Conservation (phyloP, 169 alveolate genomes). For the Plasmodium gonderi region DNA sequence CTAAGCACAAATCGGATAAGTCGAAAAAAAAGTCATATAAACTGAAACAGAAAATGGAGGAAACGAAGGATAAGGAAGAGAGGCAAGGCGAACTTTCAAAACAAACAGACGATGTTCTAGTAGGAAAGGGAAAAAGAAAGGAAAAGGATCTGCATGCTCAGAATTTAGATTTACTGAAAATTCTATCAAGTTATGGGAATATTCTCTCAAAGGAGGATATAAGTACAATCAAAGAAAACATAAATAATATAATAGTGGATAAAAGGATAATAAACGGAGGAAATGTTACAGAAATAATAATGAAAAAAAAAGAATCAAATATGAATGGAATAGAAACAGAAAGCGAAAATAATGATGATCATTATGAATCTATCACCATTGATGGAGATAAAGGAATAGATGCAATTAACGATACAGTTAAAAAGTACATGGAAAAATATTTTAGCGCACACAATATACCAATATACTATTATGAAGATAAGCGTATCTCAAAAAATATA, state of each 20-base stretch:
- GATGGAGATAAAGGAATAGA: conserved; percentile 13
- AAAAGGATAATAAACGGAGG: conserved; percentile 9
- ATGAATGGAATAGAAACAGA: background rate
- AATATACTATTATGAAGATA: conserved; percentile 31
- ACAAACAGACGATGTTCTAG: background rate
- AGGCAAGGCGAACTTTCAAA: background rate
- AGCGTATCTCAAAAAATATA: conserved; percentile 15
- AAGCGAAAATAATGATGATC: background rate
- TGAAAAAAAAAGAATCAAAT: background rate
- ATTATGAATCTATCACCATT: conserved; percentile 27
- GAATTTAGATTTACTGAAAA: background rate
- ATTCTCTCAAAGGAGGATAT: conserved; percentile 52
- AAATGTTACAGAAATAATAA: conserved; percentile 35
- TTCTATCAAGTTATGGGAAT: conserved; percentile 13
- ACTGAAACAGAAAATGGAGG: background rate
- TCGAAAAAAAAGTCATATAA: background rate
- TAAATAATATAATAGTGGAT: conserved; percentile 4
- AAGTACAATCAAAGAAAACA: conserved; percentile 8
- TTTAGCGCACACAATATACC: conserved; percentile 46
- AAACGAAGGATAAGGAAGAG: background rate
- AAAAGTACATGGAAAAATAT: conserved; percentile 54
- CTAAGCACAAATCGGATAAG: background rate
- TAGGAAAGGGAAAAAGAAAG: background rate
- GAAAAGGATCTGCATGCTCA: background rate
- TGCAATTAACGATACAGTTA: conserved; percentile 30